Percentiles rank a stretch among this genome's conserved stretches.
Evolutionary conservation across 371 early-diverging fungal species (phyloP).

Genomic region (Thermomucor indicae-seudaticae): DNA sequence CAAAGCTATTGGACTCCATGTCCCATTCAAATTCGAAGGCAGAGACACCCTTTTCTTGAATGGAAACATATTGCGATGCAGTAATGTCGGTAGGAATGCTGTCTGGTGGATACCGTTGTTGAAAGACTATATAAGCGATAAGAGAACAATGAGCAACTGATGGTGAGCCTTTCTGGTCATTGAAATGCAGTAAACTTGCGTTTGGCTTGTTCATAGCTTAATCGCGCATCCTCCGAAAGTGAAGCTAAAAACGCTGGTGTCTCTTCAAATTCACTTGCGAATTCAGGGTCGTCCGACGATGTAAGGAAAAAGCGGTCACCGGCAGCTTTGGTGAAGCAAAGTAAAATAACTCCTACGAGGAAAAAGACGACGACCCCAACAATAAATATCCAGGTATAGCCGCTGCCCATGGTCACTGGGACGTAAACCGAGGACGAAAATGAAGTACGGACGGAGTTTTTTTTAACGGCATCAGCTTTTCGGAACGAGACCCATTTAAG

Average conservation of each 20-base stretch:
- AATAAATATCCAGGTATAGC: slow-evolving; percentile 17
- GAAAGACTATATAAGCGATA: slow-evolving; percentile 25
- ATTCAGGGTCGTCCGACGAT: slow-evolving; percentile 29
- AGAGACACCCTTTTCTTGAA: slow-evolving; percentile 80
- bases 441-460: too few relatives aligned
- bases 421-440: neutral
- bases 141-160: neutral
- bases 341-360: slow-evolving; percentile 29
- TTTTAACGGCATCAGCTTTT: too few relatives aligned
- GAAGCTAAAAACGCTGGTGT: slow-evolving; percentile 32
- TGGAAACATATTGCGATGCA: slow-evolving; percentile 58
- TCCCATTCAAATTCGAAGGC: slow-evolving; percentile 83
- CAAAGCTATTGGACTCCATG: slow-evolving; percentile 57
- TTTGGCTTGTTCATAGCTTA: slow-evolving; percentile 49
- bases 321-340: slow-evolving; percentile 42
- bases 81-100: slow-evolving; percentile 68
- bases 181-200: slow-evolving; percentile 11
- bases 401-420: slow-evolving; percentile 6
- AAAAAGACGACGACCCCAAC: slow-evolving; percentile 46
- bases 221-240: slow-evolving; percentile 41
- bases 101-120: slow-evolving; percentile 57
- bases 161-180: neutral
- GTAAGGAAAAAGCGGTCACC: slow-evolving; percentile 33
- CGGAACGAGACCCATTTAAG: neutral
- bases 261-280: slow-evolving; percentile 27